Conservation (phyloP, 2,329 filamentous ascomycete species). For the Eutypa lata region DNA sequence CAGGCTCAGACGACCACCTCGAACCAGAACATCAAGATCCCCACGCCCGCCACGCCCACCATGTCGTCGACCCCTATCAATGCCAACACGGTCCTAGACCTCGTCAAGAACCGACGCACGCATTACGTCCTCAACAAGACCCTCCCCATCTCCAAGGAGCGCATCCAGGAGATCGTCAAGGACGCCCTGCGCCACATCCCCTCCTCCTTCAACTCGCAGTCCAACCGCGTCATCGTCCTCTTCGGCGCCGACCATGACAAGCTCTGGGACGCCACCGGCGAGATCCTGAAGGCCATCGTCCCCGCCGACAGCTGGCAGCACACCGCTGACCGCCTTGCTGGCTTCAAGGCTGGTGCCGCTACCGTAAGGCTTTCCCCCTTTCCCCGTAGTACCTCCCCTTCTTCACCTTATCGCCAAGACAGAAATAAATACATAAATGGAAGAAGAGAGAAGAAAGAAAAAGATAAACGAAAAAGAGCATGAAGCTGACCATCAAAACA, state of each 20-base stretch:
- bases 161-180: conserved; percentile 64
- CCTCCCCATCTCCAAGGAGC: conserved; percentile 53
- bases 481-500: not conserved
- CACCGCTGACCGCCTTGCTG: conserved; percentile 38
- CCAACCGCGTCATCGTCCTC: conserved; percentile 73
- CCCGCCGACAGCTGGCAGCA: conserved; percentile 59
- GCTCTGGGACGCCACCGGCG: conserved; percentile 74
- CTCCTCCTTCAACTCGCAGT: conserved; percentile 86
- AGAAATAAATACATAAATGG: not conserved
- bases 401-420: not conserved
- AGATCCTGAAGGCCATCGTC: conserved; percentile 65
- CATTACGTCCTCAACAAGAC: conserved; percentile 66
- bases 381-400: no score
- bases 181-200: conserved; percentile 67
- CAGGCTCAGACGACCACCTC: conserved; percentile 10
- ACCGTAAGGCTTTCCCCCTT: conserved; percentile 55
- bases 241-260: conserved; percentile 80
- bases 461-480: not conserved
- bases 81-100: conserved; percentile 56
- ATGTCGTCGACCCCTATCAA: conserved; percentile 43
- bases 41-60: conserved; percentile 28
- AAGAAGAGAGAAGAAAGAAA: not conserved
- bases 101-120: conserved; percentile 65
- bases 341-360: conserved; percentile 72
- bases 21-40: conserved; percentile 16